phyloP scores from a whole-genome alignment of 805 yeast genomes.

The Candida montana region DNA sequence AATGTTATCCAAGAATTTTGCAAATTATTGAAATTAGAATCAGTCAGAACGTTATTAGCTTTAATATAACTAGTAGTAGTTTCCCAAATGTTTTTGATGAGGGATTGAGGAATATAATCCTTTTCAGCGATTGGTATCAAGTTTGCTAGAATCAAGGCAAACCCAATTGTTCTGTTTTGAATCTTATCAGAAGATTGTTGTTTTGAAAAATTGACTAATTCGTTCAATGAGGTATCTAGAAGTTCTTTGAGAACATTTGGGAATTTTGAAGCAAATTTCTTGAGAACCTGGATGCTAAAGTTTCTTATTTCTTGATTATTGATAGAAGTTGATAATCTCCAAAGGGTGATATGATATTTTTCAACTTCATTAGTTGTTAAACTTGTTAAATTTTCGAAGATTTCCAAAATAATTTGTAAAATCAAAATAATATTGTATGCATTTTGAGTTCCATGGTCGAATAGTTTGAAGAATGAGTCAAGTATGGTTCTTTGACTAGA shows the following conservation, averaged over 20 bases:
- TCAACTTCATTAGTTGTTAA: constrained; percentile 22
- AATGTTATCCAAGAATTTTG: constrained; percentile 57
- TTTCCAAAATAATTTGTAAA: constrained; percentile 23
- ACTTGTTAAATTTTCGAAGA: constrained; percentile 25
- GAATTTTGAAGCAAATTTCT: constrained; percentile 27
- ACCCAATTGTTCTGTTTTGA: constrained; percentile 33
- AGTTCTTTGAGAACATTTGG: constrained; percentile 34
- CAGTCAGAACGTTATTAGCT: constrained; percentile 28
- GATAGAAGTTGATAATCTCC: constrained; percentile 33
- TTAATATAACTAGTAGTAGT: constrained; percentile 33
- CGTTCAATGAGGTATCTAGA: constrained; percentile 29
- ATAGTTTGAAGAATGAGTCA: constrained; percentile 14
- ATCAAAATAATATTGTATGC: constrained; percentile 8
- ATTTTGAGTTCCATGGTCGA: constrained; percentile 8
- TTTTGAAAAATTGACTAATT: constrained; percentile 31
- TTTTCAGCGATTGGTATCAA: constrained; percentile 30
- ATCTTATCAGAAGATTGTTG: constrained; percentile 20
- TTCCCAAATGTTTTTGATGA: constrained; percentile 39
- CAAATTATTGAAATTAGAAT: constrained; percentile 30
- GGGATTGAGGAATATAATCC: constrained; percentile 40
- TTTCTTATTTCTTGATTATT: constrained; percentile 37
- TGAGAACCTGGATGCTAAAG: constrained; percentile 33
- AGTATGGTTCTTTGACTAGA: constrained; percentile 29
- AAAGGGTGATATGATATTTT: constrained; percentile 25
- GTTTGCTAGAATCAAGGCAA: constrained; percentile 33